A percentile compares a stretch with the other conserved stretches of the same genome.
Conservation (phyloP, 768 basidiomycete genomes). For the Pisolithus microcarpus region DNA sequence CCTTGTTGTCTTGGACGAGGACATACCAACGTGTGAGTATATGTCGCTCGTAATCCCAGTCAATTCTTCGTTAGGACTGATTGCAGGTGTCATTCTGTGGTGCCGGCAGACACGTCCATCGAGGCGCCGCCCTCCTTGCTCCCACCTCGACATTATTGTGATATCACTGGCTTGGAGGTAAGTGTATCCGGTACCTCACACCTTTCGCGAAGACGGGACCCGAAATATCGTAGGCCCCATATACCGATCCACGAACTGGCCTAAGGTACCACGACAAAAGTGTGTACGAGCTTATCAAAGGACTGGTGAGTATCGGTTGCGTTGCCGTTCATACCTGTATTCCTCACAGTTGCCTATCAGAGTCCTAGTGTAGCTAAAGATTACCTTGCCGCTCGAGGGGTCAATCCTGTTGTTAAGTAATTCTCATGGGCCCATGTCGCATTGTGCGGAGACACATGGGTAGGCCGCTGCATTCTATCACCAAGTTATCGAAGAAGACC, state of each 20-base stretch:
- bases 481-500: no score
- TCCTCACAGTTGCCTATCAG: constrained; percentile 26
- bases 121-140: constrained; percentile 80
- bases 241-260: constrained; percentile 75
- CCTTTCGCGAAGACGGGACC: neutral
- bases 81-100: neutral
- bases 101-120: constrained; percentile 57
- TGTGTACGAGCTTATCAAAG: constrained; percentile 77
- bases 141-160: constrained; percentile 73
- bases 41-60: neutral
- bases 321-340: neutral
- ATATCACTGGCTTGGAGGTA: constrained; percentile 82
- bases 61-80: neutral
- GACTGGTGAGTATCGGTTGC: constrained; percentile 42
- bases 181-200: constrained; percentile 1
- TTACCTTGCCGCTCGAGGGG: constrained; percentile 54
- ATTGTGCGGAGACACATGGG: no score
- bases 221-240: constrained; percentile 51
- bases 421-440: no score
- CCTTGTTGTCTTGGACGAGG: constrained; percentile 37
- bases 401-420: constrained; percentile 43
- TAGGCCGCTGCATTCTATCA: no score
- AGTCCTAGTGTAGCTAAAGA: constrained; percentile 68
- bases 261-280: constrained; percentile 81
- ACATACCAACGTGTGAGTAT: constrained; percentile 62